Conservation (phyloP, 1,139 yeast genomes). For the Yamadazyma jaroonii region DNA sequence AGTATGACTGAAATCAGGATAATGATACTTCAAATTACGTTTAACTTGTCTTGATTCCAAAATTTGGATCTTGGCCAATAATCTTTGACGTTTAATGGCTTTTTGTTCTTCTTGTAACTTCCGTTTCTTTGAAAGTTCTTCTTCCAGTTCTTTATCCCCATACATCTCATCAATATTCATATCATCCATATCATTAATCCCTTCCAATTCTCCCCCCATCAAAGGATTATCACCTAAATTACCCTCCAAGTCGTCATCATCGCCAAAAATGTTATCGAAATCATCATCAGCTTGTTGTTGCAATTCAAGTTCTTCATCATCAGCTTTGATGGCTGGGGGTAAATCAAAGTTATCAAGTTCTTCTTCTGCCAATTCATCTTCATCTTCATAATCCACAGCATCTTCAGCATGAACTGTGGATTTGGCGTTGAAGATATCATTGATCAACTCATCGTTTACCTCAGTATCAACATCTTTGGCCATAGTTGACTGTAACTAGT, state of each 20-base stretch:
- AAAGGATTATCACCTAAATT: constrained; percentile 17
- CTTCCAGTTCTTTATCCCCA: constrained; percentile 18
- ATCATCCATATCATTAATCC: constrained; percentile 42
- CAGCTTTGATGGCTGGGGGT: constrained; percentile 19
- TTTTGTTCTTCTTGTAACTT: constrained; percentile 16
- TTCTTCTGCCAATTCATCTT: constrained; percentile 90
- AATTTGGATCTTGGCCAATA: constrained; percentile 27
- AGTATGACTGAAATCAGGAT: constrained; percentile 60
- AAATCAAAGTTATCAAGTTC: constrained; percentile 36
- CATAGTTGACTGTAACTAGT: constrained; percentile 1
- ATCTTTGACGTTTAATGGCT: constrained; percentile 21
- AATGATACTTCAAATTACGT: constrained; percentile 46
- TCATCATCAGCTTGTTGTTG: constrained; percentile 41
- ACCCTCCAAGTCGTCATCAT: constrained; percentile 14
- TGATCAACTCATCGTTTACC: constrained; percentile 36
- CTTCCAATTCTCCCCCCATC: constrained; percentile 38
- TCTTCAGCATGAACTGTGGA: constrained; percentile 75
- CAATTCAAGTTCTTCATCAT: constrained; percentile 27
- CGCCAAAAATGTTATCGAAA: constrained; percentile 52
- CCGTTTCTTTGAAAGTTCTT: constrained; percentile 3
- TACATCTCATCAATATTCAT: constrained; percentile 37
- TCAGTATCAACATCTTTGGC: constrained; percentile 9
- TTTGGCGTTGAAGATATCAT: constrained; percentile 37
- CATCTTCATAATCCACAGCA: constrained; percentile 95
- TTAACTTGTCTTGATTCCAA: constrained; percentile 32